These are phyloP conservation scores for Antonospora locustae DNA, from an alignment of 371 early-diverging fungal species.

Conservation along the genomic window DNA sequence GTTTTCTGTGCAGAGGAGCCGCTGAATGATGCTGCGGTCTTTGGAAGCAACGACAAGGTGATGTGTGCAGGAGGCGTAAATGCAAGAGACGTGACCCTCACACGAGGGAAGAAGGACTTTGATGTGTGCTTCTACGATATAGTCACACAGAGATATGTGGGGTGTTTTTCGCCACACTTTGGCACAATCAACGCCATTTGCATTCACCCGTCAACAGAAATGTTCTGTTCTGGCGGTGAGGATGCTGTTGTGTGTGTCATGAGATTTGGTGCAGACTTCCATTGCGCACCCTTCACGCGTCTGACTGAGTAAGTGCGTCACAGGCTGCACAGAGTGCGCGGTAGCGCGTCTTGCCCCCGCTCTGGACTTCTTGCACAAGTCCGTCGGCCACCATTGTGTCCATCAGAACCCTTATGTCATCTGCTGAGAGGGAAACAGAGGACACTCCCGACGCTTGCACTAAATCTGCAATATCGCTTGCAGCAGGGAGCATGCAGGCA, in stretches of 20 bases:
- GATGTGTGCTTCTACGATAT: constrained; percentile 54
- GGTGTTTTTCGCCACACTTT: constrained; percentile 53
- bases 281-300: constrained; percentile 37
- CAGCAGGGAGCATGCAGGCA: too few relatives aligned
- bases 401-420: too few relatives aligned
- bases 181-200: constrained; percentile 53
- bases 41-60: constrained; percentile 47
- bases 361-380: too few relatives aligned
- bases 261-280: constrained; percentile 39
- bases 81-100: constrained; percentile 54
- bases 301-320: too few relatives aligned
- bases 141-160: constrained; percentile 44
- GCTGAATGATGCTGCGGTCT: constrained; percentile 48
- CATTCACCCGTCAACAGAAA: constrained; percentile 39
- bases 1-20: constrained; percentile 53
- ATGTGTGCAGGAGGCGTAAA: constrained; percentile 51
- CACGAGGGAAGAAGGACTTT: constrained; percentile 49
- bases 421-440: too few relatives aligned
- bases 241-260: constrained; percentile 39
- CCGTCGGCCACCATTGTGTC: too few relatives aligned
- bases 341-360: too few relatives aligned
- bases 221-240: constrained; percentile 45
- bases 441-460: too few relatives aligned
- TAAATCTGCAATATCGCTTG: too few relatives aligned
- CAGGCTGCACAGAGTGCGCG: too few relatives aligned